Evolutionary conservation across 768 basidiomycete species (phyloP), one percentile per base, ranked within the genome.

Genomic region (Macrolepiota fuliginosa): DNA sequence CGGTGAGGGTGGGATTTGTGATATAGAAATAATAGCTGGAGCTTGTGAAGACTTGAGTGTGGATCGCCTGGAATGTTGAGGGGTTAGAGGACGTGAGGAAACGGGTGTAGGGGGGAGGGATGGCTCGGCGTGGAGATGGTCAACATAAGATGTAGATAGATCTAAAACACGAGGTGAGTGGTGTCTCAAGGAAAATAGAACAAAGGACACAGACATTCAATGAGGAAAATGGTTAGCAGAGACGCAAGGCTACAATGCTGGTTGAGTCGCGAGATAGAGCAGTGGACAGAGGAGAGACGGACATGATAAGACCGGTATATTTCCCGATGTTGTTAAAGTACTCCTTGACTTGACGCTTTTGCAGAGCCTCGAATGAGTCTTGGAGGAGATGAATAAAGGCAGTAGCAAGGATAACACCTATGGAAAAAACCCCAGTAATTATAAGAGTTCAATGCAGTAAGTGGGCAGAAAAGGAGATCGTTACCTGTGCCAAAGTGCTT

Each of bases 401-500:
- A 0, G 92, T 94, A 3, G 91, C 86, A 3, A 94, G 71, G 36
- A 94, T 94, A 13, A 91, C 90, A 11, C 91, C 91, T 83, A 61
- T n/a, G 50, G 45, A 13, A 40, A 11, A n/a, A 15, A 17, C 19
- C 61, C 7, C 19, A 49, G 11, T n/a, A n/a, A 25, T 10, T 46
- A 15, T 2, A 40, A 50, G 17, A 54, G 45, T 9, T 40, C 24
- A 29, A 32, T 32, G 29, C 19, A 39, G 25, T 9, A 59, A 42
- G 13, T 24, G 25, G 50, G 42, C 7, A 15, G 37, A 35, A 49
- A 47, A 22, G 27, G 24, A 25, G 60, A n/a, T 3, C 51, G 69
- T 24, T 45, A 84, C 87, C 85, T 13, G 92, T 93, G 37, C 92
- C 92, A 66, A 93, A 92, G 69, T 94, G 92, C 67, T 92, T 94